Conservation (phyloP, 2,329 filamentous ascomycete genomes). For the Talaromyces sp. region DNA sequence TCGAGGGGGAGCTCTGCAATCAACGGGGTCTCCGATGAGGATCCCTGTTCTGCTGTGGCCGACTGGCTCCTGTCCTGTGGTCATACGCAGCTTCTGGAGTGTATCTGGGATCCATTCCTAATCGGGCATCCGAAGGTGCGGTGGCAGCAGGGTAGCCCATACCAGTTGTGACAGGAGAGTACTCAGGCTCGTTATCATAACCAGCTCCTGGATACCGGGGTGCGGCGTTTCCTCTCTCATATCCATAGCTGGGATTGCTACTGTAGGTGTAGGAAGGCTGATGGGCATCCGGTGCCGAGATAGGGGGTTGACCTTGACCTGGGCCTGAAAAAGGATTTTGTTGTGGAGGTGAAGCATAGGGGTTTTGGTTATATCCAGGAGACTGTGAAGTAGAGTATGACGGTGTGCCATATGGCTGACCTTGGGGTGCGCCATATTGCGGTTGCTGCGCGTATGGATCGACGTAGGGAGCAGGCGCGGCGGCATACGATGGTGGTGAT, state of each 20-base stretch:
- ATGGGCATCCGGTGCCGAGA: constrained; percentile 38
- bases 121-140: constrained; percentile 40
- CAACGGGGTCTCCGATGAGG: constrained; percentile 38
- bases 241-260: constrained; percentile 31
- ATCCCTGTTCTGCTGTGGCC: constrained; percentile 39
- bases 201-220: constrained; percentile 41
- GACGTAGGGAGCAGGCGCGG: constrained; percentile 34
- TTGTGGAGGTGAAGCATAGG: constrained; percentile 30
- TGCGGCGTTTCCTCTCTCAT: constrained; percentile 39
- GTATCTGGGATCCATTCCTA: constrained; percentile 44
- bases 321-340: constrained; percentile 23
- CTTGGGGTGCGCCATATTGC: constrained; percentile 33
- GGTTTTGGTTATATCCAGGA: constrained; percentile 26
- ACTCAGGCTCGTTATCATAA: constrained; percentile 42
- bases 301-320: constrained; percentile 34
- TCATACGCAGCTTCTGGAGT: constrained; percentile 38
- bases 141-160: constrained; percentile 38
- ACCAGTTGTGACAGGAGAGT: constrained; percentile 39
- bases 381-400: constrained; percentile 17
- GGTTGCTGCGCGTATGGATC: constrained; percentile 34
- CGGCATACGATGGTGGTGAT: constrained; percentile 35
- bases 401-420: constrained; percentile 31
- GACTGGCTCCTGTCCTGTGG: constrained; percentile 29
- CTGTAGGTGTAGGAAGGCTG: constrained; percentile 37
- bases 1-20: constrained; percentile 5